phyloP scores from a whole-genome alignment of 2,329 filamentous ascomycete genomes.

The Kalaharituber pfeilii region DNA sequence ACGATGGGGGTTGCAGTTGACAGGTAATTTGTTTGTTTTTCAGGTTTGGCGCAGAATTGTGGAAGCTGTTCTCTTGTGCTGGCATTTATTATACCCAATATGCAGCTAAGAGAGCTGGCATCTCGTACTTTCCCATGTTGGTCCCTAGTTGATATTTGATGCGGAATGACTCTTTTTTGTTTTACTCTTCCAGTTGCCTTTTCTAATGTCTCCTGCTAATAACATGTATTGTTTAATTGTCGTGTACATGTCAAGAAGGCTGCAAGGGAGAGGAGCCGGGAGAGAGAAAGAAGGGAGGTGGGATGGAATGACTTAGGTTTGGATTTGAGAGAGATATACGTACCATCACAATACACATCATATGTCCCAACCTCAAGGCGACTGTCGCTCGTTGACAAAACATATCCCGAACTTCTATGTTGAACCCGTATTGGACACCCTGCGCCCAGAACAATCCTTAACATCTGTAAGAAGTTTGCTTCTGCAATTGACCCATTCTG shows the following conservation, averaged over 20 bases:
- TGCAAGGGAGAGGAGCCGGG: too few species aligned
- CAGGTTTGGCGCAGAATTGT: background rate
- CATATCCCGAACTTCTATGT: constrained; percentile 7
- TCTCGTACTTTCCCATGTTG: background rate
- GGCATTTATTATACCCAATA: background rate
- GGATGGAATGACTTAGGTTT: too few species aligned
- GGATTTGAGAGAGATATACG: constrained; percentile 1
- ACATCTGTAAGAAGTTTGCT: constrained; percentile 13
- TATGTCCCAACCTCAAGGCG: constrained; percentile 4
- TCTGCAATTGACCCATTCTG: constrained; percentile 13
- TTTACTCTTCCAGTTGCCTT: background rate
- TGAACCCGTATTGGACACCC: constrained; percentile 6
- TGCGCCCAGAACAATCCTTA: constrained; percentile 4
- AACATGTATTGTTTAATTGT: background rate
- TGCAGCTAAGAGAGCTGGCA: background rate
- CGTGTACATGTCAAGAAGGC: background rate
- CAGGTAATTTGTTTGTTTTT: background rate
- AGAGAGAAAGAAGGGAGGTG: too few species aligned
- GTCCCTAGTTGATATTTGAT: background rate
- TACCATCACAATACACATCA: constrained; percentile 9
- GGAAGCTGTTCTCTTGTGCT: background rate
- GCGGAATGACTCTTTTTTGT: background rate
- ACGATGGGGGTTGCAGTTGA: background rate
- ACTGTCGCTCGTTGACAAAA: constrained; percentile 7
- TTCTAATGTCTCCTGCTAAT: background rate